These are phyloP conservation scores for Fonsecaea multimorphosa DNA, from an alignment of 2,329 filamentous ascomycete species.

Conservation along the genomic window DNA sequence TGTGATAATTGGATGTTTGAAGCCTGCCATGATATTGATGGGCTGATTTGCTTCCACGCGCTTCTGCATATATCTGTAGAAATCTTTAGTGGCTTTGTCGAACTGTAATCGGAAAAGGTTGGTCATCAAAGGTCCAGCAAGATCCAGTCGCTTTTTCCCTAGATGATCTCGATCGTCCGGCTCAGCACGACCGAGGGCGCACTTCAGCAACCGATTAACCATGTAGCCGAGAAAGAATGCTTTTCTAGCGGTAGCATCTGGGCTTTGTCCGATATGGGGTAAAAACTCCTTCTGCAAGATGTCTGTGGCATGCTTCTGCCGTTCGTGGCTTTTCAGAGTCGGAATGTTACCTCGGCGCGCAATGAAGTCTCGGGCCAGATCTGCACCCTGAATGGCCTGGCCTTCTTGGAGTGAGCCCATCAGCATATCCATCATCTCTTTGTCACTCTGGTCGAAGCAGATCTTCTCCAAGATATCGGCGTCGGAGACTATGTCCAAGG, in stretches of 20 bases:
- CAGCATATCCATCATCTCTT: slow-evolving; percentile 95
- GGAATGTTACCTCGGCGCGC: slow-evolving; percentile 84
- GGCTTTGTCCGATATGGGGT: slow-evolving; percentile 92
- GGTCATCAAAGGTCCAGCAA: slow-evolving; percentile 92
- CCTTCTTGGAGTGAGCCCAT: slow-evolving; percentile 97
- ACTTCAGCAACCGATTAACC: slow-evolving; percentile 94
- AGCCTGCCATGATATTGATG: slow-evolving; percentile 87
- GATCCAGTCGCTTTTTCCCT: slow-evolving; percentile 95
- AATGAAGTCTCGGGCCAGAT: slow-evolving; percentile 93
- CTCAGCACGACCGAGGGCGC: slow-evolving; percentile 87
- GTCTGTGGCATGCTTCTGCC: slow-evolving; percentile 89
- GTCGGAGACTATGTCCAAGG: slow-evolving; percentile 92
- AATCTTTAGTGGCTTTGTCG: slow-evolving; percentile 86
- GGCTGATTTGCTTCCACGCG: slow-evolving; percentile 88
- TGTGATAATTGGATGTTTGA: slow-evolving; percentile 89
- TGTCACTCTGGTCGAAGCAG: slow-evolving; percentile 93
- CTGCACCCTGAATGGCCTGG: slow-evolving; percentile 92
- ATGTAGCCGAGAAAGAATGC: slow-evolving; percentile 99
- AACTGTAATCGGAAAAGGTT: slow-evolving; percentile 94
- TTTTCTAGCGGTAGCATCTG: slow-evolving; percentile 93
- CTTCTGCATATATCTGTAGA: slow-evolving; percentile 87
- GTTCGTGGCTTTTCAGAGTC: slow-evolving; percentile 74
- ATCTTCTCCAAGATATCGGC: slow-evolving; percentile 98
- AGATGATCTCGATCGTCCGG: slow-evolving; percentile 98
- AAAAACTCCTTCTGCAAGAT: slow-evolving; percentile 97